Base-by-base conservation (phyloP, 345 rosid species). In the Syzygium oleosum region DNA sequence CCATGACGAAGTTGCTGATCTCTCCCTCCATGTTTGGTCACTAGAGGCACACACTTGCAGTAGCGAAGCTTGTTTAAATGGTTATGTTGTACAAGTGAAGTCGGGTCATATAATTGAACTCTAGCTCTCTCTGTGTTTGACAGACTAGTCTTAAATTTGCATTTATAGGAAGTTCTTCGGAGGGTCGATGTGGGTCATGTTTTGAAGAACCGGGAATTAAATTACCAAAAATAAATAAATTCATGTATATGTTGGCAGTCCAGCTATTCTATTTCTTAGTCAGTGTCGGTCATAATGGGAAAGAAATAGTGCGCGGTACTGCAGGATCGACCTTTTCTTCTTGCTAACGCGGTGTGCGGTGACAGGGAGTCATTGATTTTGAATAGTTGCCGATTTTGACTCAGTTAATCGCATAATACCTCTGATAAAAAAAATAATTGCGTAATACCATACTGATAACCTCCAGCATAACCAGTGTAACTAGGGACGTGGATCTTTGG, bases 1-100 rank as follows among this genome's bases (percentile, higher is more conserved):
- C 85, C 89, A 86, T 85, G 86, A 85, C 7, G 84, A 91, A 85
- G 84, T 49, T 89, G 65, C 52, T 19, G 23, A 87, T 80, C 49
- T 56, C 85, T 34, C 78, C 90, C 84, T 93, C 34, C 8, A 54
- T 65, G 68, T 25, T 59, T 27, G 65, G 15, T 59, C 65, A 12
- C 65, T 25, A 59, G 65, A 59, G 29, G 31, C 65, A 27, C 31
- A 25, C 65, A 5, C 31, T 59, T 59, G 65, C 65, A 12, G 65
- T 12, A 12, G 4, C 15, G 65, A 59, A 59, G 15, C 65, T 59
- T 7, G 19, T 63, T 19, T 14, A 63, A 31, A 29, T 14, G 7
- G 38, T 63, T 63, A 16, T 14, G 68, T 59, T 27, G 68, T 59
- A 12, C 68, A 27, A 59, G 68, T 59, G 31, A 59, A 59, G 68